Percentiles rank a stretch among this genome's conserved stretches.
phyloP scores from a whole-genome alignment of 2,329 filamentous ascomycete species.

The Daldinia sp. region DNA sequence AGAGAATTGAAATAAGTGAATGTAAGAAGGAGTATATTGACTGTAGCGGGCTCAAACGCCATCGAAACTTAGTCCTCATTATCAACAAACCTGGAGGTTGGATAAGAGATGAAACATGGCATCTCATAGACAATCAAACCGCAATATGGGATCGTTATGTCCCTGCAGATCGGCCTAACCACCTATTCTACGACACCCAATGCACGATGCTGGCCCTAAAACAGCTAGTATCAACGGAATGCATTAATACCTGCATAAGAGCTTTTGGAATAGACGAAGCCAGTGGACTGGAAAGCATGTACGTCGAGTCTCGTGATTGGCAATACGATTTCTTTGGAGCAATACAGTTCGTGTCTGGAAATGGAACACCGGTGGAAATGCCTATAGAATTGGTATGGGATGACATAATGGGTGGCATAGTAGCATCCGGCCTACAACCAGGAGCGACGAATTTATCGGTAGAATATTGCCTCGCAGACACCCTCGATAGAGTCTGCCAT shows the following conservation, averaged over 20 bases:
- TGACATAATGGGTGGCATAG: not conserved
- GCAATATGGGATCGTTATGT: constrained; percentile 40
- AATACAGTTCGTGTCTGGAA: too few species aligned
- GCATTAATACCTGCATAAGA: constrained; percentile 1
- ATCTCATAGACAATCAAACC: constrained; percentile 35
- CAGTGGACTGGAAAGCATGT: not conserved
- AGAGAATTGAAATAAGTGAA: constrained; percentile 19
- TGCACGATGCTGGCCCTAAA: constrained; percentile 30
- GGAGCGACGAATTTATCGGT: constrained; percentile 24
- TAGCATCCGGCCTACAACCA: constrained; percentile 31
- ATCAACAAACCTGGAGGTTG: constrained; percentile 41
- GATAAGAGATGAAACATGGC: constrained; percentile 43
- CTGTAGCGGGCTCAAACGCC: constrained; percentile 34
- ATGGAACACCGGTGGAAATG: too few species aligned
- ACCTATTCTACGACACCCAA: constrained; percentile 39
- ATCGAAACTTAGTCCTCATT: constrained; percentile 37
- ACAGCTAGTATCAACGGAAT: not conserved
- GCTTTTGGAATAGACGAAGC: constrained; percentile 1
- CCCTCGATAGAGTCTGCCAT: constrained; percentile 35
- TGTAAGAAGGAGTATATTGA: constrained; percentile 35
- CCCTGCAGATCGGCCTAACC: constrained; percentile 36
- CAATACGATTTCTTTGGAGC: constrained; percentile 24
- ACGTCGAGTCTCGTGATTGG: constrained; percentile 9
- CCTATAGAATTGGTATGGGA: not conserved
- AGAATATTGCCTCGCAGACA: constrained; percentile 42